phyloP scores from a whole-genome alignment of 75 land plant species.

The Chamaecyparis obtusa region DNA sequence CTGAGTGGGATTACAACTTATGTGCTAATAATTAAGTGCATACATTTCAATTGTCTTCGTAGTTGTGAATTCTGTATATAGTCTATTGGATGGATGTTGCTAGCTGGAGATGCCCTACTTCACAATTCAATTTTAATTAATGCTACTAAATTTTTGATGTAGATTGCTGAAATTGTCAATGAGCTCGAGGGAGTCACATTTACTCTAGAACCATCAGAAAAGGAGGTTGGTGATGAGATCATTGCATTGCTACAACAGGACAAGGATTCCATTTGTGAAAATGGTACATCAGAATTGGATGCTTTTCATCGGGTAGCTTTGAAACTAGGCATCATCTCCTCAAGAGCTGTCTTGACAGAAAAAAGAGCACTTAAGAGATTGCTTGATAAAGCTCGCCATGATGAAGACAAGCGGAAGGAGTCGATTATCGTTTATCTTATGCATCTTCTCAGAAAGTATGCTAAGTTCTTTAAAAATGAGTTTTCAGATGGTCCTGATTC shows the following conservation, averaged over 20 bases:
- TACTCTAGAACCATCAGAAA: conserved; percentile 59
- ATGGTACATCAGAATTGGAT: conserved; percentile 66
- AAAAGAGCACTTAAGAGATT: conserved; percentile 76
- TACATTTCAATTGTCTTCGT: background rate
- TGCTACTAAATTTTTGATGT: conserved; percentile 7
- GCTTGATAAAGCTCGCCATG: conserved; percentile 68
- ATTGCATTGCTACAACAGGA: conserved; percentile 73
- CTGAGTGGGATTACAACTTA: background rate
- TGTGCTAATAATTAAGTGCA: background rate
- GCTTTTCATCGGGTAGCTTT: conserved; percentile 63
- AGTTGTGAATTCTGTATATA: background rate
- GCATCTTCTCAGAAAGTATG: conserved; percentile 77
- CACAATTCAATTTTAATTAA: background rate
- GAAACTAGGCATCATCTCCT: conserved; percentile 69
- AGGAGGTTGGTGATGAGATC: conserved; percentile 80
- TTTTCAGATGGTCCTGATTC: conserved; percentile 63
- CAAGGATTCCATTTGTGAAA: conserved; percentile 37
- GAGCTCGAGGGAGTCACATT: conserved; percentile 63
- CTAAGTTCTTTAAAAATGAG: conserved; percentile 63
- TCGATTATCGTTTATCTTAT: conserved; percentile 73
- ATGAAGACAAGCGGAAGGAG: conserved; percentile 84
- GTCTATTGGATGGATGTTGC: background rate
- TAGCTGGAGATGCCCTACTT: background rate
- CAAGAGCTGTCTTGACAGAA: conserved; percentile 66
- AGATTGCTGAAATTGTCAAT: conserved; percentile 60